Base-by-base conservation (phyloP, 768 basidiomycete species). In the Termitomyces sp. region DNA sequence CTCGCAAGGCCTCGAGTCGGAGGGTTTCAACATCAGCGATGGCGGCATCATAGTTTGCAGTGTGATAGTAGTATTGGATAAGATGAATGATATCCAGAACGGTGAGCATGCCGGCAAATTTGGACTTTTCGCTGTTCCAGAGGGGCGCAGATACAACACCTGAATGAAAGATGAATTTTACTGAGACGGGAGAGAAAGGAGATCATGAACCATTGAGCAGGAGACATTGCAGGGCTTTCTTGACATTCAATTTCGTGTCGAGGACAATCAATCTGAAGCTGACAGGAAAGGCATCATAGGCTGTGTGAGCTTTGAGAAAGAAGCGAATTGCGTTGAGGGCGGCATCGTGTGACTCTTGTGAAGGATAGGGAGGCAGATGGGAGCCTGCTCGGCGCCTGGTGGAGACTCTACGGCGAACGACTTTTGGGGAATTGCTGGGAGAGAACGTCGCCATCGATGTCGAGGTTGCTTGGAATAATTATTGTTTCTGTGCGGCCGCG, bases 21-120 rank as follows among this genome's bases (percentile, higher is more conserved):
- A 99, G 93, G 0, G 85, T 89, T 69, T 98, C 96, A 3, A 98
- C 96, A 65, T 98, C 95, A 12, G 87, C 83, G 0, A 88, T 84
- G 5, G 94, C 95, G 53, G 84, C 86, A 65, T 94, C 94, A 71
- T 86, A 90, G 37, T 87, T 87, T 33, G 90, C 87, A 2, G 89
- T 92, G 47, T 88, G 86, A 73, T 98, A 97, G 73, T 98, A 99
- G 76, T 95, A 97, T 67, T 99, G 97, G 63, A 99, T 98, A 63
- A 99, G 86, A 71, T 99, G 97, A 57, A 99, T 98, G 71, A 99
- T 95, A 72, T 99, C 97, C 57, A 94, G 84, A n/a, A 98, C 93
- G 9, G 97, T 99, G 68, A 99, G 89, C 96, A 99, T 98, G 59
- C 97, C 97, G 9, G 93, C 93, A 67, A 99, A 99, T 42, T 80